These are phyloP conservation scores for Cairneyella variabilis DNA, from an alignment of 495 filamentous ascomycete species.

Conservation along the genomic window DNA sequence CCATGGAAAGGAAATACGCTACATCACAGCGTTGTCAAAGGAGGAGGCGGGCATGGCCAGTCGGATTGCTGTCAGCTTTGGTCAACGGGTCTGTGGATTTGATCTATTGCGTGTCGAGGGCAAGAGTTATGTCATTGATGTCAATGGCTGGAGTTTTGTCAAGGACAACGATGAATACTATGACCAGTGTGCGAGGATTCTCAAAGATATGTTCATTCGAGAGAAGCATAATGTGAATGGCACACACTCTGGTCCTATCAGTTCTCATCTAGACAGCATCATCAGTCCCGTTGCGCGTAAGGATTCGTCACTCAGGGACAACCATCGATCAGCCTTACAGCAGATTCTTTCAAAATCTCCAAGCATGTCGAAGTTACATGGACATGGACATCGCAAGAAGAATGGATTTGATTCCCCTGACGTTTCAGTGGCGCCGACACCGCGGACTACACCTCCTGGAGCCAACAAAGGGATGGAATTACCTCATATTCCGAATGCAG, in stretches of 20 bases:
- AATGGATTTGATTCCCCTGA: conserved; percentile 32
- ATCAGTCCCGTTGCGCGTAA: conserved; percentile 7
- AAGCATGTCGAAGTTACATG: conserved; percentile 57
- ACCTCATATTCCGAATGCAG: conserved; percentile 13
- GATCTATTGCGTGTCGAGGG: conserved; percentile 81
- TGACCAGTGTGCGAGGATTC: conserved; percentile 78
- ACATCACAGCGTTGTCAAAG: conserved; percentile 76
- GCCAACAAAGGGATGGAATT: conserved; percentile 35
- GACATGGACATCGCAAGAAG: conserved; percentile 29
- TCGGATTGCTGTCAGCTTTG: conserved; percentile 88
- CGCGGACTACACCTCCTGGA: conserved; percentile 46
- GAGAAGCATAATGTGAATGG: conserved; percentile 60
- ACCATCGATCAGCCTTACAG: conserved; percentile 31
- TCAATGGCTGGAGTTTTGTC: conserved; percentile 99
- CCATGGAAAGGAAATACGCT: conserved; percentile 94
- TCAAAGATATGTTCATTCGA: conserved; percentile 79
- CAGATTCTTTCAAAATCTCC: conserved; percentile 58
- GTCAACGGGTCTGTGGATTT: conserved; percentile 93
- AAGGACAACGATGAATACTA: conserved; percentile 99
- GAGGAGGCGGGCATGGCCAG: conserved; percentile 84
- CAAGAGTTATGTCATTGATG: conserved; percentile 96
- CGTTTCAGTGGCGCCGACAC: conserved; percentile 34
- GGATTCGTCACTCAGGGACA: conserved; percentile 15
- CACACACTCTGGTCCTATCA: conserved; percentile 23
- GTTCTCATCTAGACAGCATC: conserved; percentile 5